phyloP scores from a whole-genome alignment of 148 eudicot genomes.

The Limonium bicolor region DNA sequence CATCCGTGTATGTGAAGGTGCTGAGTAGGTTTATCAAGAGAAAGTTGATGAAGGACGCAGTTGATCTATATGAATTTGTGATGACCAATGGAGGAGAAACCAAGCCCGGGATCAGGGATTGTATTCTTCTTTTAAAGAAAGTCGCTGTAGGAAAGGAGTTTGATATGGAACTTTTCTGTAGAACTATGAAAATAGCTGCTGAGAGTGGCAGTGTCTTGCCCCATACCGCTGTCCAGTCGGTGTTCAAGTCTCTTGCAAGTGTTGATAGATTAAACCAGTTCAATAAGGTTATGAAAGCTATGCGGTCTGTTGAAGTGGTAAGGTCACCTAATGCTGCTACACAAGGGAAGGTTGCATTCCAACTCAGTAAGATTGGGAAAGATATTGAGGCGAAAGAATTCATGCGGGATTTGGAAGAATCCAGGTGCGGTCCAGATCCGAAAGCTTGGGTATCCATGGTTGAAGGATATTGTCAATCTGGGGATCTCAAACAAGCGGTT shows the following conservation, averaged over 20 bases:
- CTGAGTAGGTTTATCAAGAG: slow-evolving; percentile 29
- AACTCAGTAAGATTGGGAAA: slow-evolving; percentile 31
- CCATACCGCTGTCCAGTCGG: slow-evolving; percentile 28
- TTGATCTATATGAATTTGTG: slow-evolving; percentile 49
- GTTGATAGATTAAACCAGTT: slow-evolving; percentile 57
- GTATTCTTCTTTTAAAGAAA: slow-evolving; percentile 49
- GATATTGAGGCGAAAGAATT: slow-evolving; percentile 39
- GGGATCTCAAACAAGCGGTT: slow-evolving; percentile 42
- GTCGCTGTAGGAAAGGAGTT: slow-evolving; percentile 39
- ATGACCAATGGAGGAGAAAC: slow-evolving; percentile 22
- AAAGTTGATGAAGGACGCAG: slow-evolving; percentile 55
- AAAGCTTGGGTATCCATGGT: slow-evolving; percentile 40
- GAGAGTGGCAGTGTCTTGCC: slow-evolving; percentile 33
- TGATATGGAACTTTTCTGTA: slow-evolving; percentile 44
- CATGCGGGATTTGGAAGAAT: slow-evolving; percentile 24
- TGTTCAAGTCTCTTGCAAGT: slow-evolving; percentile 57
- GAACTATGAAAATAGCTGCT: slow-evolving; percentile 31
- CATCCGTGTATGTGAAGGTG: slow-evolving; percentile 27
- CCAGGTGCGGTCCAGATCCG: slow-evolving; percentile 13
- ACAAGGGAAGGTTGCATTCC: slow-evolving; percentile 42
- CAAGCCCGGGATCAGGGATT: slow-evolving; percentile 46
- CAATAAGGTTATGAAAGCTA: slow-evolving; percentile 43
- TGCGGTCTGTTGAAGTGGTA: slow-evolving; percentile 39
- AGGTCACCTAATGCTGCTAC: slow-evolving; percentile 29
- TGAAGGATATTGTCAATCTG: slow-evolving; percentile 50